Evolutionary conservation across 1,139 yeast genomes (phyloP), one percentile per base, ranked within the genome.

Genomic region (Geotrichum australiense): DNA sequence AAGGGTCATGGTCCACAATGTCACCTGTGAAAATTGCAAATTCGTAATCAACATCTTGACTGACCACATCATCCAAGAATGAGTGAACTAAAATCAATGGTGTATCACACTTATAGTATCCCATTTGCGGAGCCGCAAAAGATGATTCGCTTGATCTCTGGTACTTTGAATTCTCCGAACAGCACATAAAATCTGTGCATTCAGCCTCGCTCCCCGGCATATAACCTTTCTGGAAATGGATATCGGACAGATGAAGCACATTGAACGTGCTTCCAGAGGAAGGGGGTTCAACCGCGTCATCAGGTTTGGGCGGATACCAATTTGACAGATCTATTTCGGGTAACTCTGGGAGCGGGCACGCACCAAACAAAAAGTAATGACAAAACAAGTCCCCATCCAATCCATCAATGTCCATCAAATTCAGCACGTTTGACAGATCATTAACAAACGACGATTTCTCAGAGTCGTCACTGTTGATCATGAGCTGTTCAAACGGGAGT

Each of bases 11-110:
- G 54, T 77, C 83, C 29, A 78, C 79, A 56, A 78, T 64, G 53
- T 79, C 87, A 41, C 86, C 87, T 2, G 86, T 80, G 64, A 79
- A 80, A 21, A 80, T 57, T 3, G 79, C 70, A 55, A 80, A 79
- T 41, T 76, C 79, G 51, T 72, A 78, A 25, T 41, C 40, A 32
- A 18, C 6, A 3, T 33, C 28, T 15, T 27, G 35, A 14, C 27
- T 58, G 41, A 45, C 64, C 39, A 76, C 66, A 19, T 73, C 63
- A 35, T 65, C 64, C 57, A 79, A 63, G 20, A 81, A 70, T 47
- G 71, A 73, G 56, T 76, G 77, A 52, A 78, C 61, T 49, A 78
- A 62, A 5, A 73, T 54, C 48, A 46, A 44, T 3, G 87, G 86
- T 6, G 81, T 66, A 56, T 80, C 87, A 60, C 86, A 78, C 25